Evolutionary conservation across 2,329 filamentous ascomycete genomes (phyloP), one percentile per base, ranked within the genome.

Genomic region (Dothiorella sarmentorum): DNA sequence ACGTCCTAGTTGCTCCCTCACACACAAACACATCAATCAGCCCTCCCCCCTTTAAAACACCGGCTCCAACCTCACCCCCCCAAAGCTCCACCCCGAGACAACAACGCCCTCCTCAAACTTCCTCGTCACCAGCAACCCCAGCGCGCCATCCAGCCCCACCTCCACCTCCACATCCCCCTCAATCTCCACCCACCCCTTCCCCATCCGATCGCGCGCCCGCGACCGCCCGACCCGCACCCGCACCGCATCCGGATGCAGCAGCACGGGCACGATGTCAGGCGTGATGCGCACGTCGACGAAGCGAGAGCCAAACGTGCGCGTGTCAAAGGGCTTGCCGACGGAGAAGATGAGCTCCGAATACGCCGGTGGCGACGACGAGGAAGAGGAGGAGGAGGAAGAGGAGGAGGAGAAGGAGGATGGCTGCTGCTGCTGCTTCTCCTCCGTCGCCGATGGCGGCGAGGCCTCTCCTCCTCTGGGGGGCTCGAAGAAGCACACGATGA

Each of bases 81-180:
- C 72, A 65, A 75, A 74, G 55, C 66, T 72, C 71, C 71, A 75
- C 0, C 72, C 72, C 61, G 69, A 69, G 1, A 73, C 63, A 31
- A 57, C 60, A 7, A 65, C 63, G 3, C 64, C 70, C 60, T 73
- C 66, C 51, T 69, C 62, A 29, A 60, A 75, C 56, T 61, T 69
- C 62, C 68, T 71, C 52, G 65, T 74, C 27, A 75, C 62, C 15
- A 73, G 63, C 59, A 75, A 70, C 0, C 72, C 72, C 38, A 74
- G 47, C 29, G 67, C 69, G 1, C 72, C 72, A 59, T 74, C 71
- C 2, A 74, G 52, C 0, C 71, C 72, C 3, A 75, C 72, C 52
- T 62, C 66, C 2, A 73, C 65, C 24, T 71, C 68, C 7, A 71
- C 63, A 63, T 74, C 71, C 3, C 71, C 72, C 56, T 69, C 68